Conservation (phyloP, 78 protist species). For the Pigoraptor vietnamica region DNA sequence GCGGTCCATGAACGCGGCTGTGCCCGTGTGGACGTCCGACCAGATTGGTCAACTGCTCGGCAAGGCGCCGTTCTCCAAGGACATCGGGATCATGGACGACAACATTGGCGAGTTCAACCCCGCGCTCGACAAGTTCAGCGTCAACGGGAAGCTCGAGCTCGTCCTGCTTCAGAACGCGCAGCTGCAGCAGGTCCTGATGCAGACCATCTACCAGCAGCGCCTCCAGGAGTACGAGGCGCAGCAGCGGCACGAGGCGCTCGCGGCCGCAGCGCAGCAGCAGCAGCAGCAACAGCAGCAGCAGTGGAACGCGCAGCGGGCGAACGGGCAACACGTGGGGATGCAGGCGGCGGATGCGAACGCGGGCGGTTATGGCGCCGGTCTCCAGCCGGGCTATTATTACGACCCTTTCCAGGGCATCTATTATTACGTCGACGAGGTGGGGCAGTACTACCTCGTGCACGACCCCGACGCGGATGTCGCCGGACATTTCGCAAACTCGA, state of each 20-base stretch:
- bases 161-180: background rate
- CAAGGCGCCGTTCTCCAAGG: background rate
- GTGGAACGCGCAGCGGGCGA: background rate
- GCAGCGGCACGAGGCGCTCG: background rate
- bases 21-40: background rate
- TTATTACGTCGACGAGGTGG: background rate
- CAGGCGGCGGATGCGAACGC: background rate
- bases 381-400: background rate
- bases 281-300: background rate
- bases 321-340: background rate
- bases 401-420: background rate
- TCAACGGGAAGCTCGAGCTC: background rate
- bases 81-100: background rate
- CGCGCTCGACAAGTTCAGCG: background rate
- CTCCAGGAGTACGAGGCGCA: no score
- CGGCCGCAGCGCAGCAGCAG: background rate
- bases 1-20: background rate
- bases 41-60: background rate
- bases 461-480: background rate
- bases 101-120: background rate
- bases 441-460: background rate
- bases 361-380: background rate
- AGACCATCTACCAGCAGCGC: background rate
- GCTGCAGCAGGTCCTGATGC: background rate
- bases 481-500: background rate